Evolutionary conservation across 2,329 filamentous ascomycete genomes (phyloP).

Genomic region (Didymella sp.): DNA sequence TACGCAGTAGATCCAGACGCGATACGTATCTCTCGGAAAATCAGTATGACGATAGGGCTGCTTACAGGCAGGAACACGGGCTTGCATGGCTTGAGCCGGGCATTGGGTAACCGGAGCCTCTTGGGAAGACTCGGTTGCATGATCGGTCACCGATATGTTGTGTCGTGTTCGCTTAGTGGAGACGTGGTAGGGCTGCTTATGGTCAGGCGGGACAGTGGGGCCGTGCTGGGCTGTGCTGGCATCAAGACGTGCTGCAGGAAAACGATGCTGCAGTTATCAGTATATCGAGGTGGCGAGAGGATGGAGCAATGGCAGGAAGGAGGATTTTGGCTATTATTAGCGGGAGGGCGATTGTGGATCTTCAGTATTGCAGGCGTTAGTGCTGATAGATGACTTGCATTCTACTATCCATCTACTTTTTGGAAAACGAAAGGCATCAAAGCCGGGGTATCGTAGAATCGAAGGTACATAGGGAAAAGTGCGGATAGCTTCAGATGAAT

Average conservation of each 20-base stretch:
- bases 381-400: too few relatives aligned
- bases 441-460: slow-evolving; percentile 4
- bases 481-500: background rate
- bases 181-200: background rate
- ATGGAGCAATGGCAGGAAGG: too few relatives aligned
- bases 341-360: too few relatives aligned
- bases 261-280: background rate
- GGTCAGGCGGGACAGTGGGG: background rate
- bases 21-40: too few relatives aligned
- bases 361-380: too few relatives aligned
- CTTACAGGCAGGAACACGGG: background rate
- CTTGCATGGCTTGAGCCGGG: background rate
- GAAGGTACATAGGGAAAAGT: background rate
- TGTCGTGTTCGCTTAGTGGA: background rate
- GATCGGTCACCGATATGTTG: background rate
- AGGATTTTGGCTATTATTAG: too few relatives aligned
- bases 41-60: background rate
- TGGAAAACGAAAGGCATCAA: background rate
- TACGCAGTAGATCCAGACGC: too few relatives aligned
- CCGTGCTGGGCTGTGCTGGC: background rate
- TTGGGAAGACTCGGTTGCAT: background rate
- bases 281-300: background rate
- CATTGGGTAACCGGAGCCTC: background rate
- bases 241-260: background rate
- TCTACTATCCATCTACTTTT: background rate